Evolutionary conservation across 108 stramenopile species (phyloP), one percentile per base, ranked within the genome.

Genomic region (Craspedostauros australis): DNA sequence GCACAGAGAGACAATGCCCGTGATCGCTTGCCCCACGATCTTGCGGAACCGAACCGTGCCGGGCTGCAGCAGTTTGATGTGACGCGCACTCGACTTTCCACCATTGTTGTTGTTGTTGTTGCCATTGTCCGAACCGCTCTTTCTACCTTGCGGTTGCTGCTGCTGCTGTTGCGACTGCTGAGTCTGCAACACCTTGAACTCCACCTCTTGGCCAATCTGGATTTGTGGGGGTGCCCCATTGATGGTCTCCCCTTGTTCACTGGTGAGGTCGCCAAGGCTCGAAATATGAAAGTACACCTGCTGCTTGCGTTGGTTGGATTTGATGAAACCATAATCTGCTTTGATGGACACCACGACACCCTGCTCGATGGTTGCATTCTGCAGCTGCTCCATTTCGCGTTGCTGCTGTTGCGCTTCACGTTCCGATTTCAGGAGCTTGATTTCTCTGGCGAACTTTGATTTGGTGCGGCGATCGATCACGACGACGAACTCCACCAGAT

Each of bases 201-300:
- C 67, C 60, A 89, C 53, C 39, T 83, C 88, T 63, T 83, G 80
- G 20, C 82, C 82, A 31, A 67, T 73, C 49, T 55, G 38, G 36
- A 86, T 48, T 46, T 54, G 49, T n/a, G n/a, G n/a, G n/a, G n/a
- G n/a, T n/a, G n/a, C 30, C 60, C 9, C 20, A 14, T 6, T 14
- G 49, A 9, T 46, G 30, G 12, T 51, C 64, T 24, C 60, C 77
- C 24, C 69, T 60, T 1, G 46, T 45, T 21, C 2, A 11, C 5
- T 38, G 21, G 22, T 70, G 62, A 12, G 68, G 54, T 21, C 19
- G 2, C 59, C 23, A 14, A 83, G 24, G 50, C 77, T 62, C 2
- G 78, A 77, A 44, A 71, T 55, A 58, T 86, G 84, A 58, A 76
- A 90, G 57, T 86, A 86, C 9, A 90, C 73, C 50, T 84, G 67